Percentiles rank a stretch among this genome's conserved stretches.
Conservation (phyloP, 2,329 filamentous ascomycete genomes). For the Epicoccum sorghinum region DNA sequence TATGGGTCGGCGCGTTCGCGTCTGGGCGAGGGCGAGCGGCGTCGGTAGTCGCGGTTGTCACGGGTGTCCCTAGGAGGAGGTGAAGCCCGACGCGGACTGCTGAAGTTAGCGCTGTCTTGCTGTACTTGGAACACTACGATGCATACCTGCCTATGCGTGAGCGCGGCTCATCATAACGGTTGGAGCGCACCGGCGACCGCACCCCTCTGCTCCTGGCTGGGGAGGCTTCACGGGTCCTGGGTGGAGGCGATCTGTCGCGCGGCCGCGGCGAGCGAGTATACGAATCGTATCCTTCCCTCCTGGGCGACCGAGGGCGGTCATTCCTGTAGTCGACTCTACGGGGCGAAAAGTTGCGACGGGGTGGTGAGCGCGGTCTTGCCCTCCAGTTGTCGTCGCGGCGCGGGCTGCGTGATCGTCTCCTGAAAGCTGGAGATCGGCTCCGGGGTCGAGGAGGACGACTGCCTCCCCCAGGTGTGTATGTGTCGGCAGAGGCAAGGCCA, state of each 20-base stretch:
- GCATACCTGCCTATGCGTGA: slow-evolving; percentile 46
- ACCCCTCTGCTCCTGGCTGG: slow-evolving; percentile 54
- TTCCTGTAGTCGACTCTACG: slow-evolving; percentile 47
- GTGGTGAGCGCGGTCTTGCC: slow-evolving; percentile 56
- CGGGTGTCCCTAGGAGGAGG: slow-evolving; percentile 46
- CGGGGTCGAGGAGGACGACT: slow-evolving; percentile 43
- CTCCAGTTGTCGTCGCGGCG: slow-evolving; percentile 52
- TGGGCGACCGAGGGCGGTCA: slow-evolving; percentile 49
- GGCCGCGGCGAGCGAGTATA: slow-evolving; percentile 51
- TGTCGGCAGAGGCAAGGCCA: slow-evolving; percentile 47
- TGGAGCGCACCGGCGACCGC: slow-evolving; percentile 49
- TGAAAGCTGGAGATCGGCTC: slow-evolving; percentile 48
- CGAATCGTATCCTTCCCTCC: slow-evolving; percentile 47
- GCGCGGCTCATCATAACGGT: slow-evolving; percentile 55
- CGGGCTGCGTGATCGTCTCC: slow-evolving; percentile 50
- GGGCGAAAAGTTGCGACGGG: slow-evolving; percentile 50
- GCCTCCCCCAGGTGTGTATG: slow-evolving; percentile 46
- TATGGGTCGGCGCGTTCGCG: slow-evolving; percentile 57
- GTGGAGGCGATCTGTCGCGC: slow-evolving; percentile 52
- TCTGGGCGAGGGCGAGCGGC: slow-evolving; percentile 61
- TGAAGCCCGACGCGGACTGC: slow-evolving; percentile 48
- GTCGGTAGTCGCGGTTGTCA: slow-evolving; percentile 56
- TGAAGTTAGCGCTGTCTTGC: slow-evolving; percentile 9
- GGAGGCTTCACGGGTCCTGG: slow-evolving; percentile 54
- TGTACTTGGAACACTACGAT: background rate